Evolutionary conservation across 2,329 filamentous ascomycete species (phyloP).

Genomic region (Fusarium sp.): DNA sequence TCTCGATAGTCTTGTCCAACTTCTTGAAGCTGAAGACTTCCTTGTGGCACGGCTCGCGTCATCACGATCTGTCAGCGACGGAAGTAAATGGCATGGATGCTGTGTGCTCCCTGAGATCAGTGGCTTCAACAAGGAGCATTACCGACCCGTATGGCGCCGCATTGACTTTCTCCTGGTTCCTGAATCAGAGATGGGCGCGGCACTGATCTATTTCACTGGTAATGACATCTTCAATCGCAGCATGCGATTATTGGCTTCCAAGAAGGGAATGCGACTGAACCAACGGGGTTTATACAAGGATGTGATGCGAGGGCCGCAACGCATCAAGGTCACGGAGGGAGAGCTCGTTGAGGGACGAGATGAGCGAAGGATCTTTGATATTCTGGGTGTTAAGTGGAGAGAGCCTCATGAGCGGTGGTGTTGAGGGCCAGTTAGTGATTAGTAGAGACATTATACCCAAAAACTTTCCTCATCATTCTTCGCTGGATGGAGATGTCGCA

Average conservation of each 20-base stretch:
- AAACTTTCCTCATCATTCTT: neutral
- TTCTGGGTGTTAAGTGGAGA: constrained; percentile 85
- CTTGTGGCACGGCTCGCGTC: constrained; percentile 75
- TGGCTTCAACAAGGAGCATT: constrained; percentile 45
- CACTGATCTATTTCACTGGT: constrained; percentile 93
- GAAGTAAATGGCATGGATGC: constrained; percentile 89
- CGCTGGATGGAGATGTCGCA: neutral
- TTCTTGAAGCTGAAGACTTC: constrained; percentile 68
- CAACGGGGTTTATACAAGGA: constrained; percentile 81
- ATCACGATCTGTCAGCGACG: constrained; percentile 55
- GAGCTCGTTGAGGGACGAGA: constrained; percentile 75
- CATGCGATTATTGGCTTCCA: constrained; percentile 79
- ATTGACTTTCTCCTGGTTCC: constrained; percentile 89
- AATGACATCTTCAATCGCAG: constrained; percentile 95
- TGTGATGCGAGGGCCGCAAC: constrained; percentile 66
- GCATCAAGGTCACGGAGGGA: constrained; percentile 71
- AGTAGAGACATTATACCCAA: neutral
- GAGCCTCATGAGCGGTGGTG: constrained; percentile 80
- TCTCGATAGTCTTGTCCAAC: constrained; percentile 68
- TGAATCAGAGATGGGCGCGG: constrained; percentile 79
- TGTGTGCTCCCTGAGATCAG: constrained; percentile 68
- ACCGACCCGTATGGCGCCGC: constrained; percentile 71
- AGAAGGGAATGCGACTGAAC: constrained; percentile 84
- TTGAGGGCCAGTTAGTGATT: constrained; percentile 47
- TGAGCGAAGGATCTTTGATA: constrained; percentile 82